Percentiles rank a stretch among this genome's conserved stretches.
phyloP scores from a whole-genome alignment of 768 basidiomycete genomes.

The Termitomyces sp. region DNA sequence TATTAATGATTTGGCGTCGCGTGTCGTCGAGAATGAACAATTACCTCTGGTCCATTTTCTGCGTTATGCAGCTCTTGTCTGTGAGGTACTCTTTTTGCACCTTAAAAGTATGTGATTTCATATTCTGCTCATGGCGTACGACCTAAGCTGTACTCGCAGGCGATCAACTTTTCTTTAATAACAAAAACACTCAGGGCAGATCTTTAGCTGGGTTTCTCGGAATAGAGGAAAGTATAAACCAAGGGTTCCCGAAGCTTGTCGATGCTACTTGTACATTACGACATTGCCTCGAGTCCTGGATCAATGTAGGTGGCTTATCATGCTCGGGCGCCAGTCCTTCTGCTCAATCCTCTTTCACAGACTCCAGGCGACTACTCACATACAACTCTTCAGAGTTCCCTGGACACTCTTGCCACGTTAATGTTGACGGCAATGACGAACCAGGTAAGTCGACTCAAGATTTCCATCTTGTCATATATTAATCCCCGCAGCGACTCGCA shows the following conservation, averaged over 20 bases:
- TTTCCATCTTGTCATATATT: not conserved
- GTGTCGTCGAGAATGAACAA: slow-evolving; percentile 8
- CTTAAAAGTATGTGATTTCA: slow-evolving; percentile 14
- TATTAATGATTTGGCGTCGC: slow-evolving; percentile 14
- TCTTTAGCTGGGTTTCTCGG: slow-evolving; percentile 9
- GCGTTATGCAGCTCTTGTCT: slow-evolving; percentile 17
- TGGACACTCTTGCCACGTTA: not conserved
- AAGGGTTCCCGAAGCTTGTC: not conserved
- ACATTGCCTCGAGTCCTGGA: not conserved
- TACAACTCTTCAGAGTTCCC: not conserved
- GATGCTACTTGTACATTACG: not conserved
- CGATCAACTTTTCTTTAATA: slow-evolving; percentile 21
- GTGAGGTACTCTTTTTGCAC: slow-evolving; percentile 18
- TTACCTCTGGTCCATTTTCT: slow-evolving; percentile 13
- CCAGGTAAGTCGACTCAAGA: slow-evolving; percentile 7
- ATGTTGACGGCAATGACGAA: slow-evolving; percentile 4
- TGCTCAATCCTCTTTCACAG: not conserved
- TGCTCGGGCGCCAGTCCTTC: not conserved
- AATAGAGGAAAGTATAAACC: not conserved
- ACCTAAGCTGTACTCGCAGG: slow-evolving; percentile 6
- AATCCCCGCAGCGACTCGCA: slow-evolving; percentile 9
- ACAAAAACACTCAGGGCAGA: slow-evolving; percentile 3
- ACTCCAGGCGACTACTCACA: slow-evolving; percentile 2
- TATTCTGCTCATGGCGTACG: not conserved
- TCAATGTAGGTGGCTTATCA: not conserved